phyloP scores from a whole-genome alignment of 805 yeast genomes.

The Clavispora asparagi region DNA sequence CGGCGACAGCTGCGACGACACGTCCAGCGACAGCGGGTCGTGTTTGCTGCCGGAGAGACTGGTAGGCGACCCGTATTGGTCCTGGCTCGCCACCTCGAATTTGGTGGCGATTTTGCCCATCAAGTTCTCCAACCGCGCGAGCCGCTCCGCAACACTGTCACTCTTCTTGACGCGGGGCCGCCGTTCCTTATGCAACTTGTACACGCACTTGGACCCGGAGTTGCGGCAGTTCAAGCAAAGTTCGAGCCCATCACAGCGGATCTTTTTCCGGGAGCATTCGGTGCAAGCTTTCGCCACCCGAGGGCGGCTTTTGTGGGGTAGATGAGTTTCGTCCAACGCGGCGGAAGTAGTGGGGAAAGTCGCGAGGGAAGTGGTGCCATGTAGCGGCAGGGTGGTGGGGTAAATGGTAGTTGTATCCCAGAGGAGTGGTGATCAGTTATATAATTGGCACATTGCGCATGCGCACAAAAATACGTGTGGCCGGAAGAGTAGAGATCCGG shows the following conservation, averaged over 20 bases:
- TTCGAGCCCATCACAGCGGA: conserved; percentile 1
- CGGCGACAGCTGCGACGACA: background rate
- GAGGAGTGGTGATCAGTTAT: too few species aligned
- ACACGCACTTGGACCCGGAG: conserved; percentile 6
- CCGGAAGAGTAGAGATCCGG: too few species aligned
- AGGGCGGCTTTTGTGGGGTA: background rate
- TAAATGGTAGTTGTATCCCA: too few species aligned
- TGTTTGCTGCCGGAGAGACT: background rate
- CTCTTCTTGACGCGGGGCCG: conserved; percentile 1
- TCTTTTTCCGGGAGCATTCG: conserved; percentile 1
- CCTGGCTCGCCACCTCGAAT: background rate
- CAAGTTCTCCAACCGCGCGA: conserved; percentile 3
- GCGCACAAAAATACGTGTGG: too few species aligned
- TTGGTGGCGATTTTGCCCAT: conserved; percentile 1
- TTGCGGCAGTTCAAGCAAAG: conserved; percentile 1
- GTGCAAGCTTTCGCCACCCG: conserved; percentile 3
- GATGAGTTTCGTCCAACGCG: background rate
- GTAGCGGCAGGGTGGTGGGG: too few species aligned
- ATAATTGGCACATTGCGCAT: too few species aligned
- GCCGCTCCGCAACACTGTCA: conserved; percentile 1
- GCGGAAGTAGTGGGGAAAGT: background rate
- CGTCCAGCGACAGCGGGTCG: background rate
- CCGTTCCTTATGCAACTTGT: conserved; percentile 7
- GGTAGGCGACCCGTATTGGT: background rate
- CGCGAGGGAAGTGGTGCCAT: too few species aligned